Percentiles rank a stretch among this genome's conserved stretches.
Evolutionary conservation across 2,329 filamentous ascomycete genomes (phyloP).

Genomic region (Claviceps sp.): DNA sequence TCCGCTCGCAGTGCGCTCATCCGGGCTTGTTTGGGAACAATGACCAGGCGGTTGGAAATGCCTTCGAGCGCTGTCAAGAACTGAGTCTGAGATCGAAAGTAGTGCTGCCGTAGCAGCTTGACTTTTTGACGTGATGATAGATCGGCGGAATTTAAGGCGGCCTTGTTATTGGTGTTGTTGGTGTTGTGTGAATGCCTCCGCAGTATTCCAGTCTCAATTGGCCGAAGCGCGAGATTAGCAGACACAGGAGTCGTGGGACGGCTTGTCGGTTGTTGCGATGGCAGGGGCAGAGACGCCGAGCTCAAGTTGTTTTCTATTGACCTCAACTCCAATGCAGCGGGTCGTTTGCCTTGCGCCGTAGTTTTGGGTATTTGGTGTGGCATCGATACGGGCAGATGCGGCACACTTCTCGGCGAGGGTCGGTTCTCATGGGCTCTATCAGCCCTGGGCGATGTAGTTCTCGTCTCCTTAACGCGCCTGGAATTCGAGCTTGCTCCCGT

Average conservation of each 20-base stretch:
- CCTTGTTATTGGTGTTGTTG: constrained; percentile 39
- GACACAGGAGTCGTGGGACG: constrained; percentile 46
- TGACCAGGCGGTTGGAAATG: constrained; percentile 72
- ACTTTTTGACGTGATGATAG: constrained; percentile 54
- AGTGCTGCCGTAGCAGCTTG: constrained; percentile 64
- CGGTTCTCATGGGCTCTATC: constrained; percentile 17
- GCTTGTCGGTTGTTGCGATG: constrained; percentile 38
- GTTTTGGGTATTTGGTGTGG: constrained; percentile 17
- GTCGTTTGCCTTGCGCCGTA: constrained; percentile 26
- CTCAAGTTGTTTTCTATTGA: constrained; percentile 49
- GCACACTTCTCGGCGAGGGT: constrained; percentile 13
- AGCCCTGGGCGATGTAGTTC: constrained; percentile 27
- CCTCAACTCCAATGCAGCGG: constrained; percentile 38
- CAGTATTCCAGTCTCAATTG: constrained; percentile 32
- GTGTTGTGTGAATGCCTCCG: constrained; percentile 47
- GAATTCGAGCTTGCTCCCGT: constrained; percentile 35
- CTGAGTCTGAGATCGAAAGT: constrained; percentile 69
- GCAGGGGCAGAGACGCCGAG: constrained; percentile 53
- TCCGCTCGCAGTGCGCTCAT: constrained; percentile 72
- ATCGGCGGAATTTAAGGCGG: constrained; percentile 43
- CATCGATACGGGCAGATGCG: constrained; percentile 10
- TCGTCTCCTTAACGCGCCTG: constrained; percentile 32
- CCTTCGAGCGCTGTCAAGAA: constrained; percentile 70
- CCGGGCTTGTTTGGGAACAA: constrained; percentile 68
- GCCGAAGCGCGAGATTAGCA: constrained; percentile 32